Evolutionary conservation across 192 early-diverging fungal genomes (phyloP).

Genomic region (Rhizoclosmatium sp.): DNA sequence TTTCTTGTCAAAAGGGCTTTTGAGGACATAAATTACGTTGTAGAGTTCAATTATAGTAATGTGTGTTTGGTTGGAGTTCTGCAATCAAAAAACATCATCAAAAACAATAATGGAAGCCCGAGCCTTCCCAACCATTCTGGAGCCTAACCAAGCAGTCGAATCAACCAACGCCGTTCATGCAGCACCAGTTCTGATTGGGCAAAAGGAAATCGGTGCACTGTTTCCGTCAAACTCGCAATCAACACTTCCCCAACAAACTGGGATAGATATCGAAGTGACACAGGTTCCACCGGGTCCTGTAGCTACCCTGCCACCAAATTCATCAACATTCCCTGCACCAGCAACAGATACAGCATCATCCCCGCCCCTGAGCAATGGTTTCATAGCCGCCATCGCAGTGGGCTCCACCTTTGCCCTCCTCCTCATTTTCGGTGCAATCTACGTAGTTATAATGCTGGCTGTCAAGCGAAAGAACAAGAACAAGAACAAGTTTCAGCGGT

Average conservation of each 20-base stretch:
- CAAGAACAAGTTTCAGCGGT: not conserved
- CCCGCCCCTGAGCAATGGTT: too few species aligned
- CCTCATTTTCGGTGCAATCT: not conserved
- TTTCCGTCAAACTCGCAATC: not conserved
- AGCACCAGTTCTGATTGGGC: not conserved
- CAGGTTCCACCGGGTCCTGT: not conserved
- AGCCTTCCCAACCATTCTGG: too few species aligned
- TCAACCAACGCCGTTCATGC: not conserved
- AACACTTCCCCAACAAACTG: not conserved
- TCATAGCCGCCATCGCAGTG: not conserved
- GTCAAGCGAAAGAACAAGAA: not conserved
- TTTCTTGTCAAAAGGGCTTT: too few species aligned
- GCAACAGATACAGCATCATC: not conserved
- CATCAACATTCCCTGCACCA: not conserved
- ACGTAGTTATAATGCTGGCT: not conserved
- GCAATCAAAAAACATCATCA: too few species aligned
- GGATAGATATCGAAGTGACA: not conserved
- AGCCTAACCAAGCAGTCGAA: not conserved
- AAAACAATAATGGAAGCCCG: too few species aligned
- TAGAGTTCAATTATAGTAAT: too few species aligned
- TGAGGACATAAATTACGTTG: too few species aligned
- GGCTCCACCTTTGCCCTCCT: not conserved
- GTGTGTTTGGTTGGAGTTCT: too few species aligned
- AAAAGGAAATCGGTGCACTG: not conserved
- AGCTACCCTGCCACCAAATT: not conserved